Evolutionary conservation across 2,329 filamentous ascomycete species (phyloP).

Genomic region (Arthrobotrys pseudoclavata): DNA sequence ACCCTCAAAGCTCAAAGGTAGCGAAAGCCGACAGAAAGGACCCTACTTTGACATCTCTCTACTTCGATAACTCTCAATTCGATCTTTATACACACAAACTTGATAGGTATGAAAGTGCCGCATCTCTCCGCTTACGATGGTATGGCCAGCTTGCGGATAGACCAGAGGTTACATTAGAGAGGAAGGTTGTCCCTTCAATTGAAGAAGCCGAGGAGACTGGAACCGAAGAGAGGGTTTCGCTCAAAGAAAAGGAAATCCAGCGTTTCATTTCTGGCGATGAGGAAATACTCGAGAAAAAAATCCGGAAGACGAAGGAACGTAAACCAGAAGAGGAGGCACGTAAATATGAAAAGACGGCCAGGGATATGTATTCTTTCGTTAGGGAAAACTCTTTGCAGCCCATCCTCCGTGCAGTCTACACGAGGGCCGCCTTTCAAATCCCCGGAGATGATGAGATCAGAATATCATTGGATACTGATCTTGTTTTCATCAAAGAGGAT

Average conservation of each 20-base stretch:
- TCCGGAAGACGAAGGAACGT: slow-evolving; percentile 85
- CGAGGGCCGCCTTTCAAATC: slow-evolving; percentile 94
- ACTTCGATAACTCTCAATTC: slow-evolving; percentile 92
- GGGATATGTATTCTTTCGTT: slow-evolving; percentile 84
- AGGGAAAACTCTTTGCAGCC: slow-evolving; percentile 83
- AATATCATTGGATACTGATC: slow-evolving; percentile 90
- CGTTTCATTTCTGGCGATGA: slow-evolving; percentile 82
- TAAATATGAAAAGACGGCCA: slow-evolving; percentile 78
- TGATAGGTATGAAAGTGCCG: slow-evolving; percentile 78
- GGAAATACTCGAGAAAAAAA: slow-evolving; percentile 91
- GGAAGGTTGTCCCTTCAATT: slow-evolving; percentile 77
- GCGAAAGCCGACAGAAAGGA: slow-evolving; percentile 82
- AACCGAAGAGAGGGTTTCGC: slow-evolving; percentile 70
- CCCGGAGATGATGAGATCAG: slow-evolving; percentile 90
- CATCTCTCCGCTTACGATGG: slow-evolving; percentile 90
- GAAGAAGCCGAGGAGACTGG: slow-evolving; percentile 74
- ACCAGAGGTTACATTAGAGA: slow-evolving; percentile 86
- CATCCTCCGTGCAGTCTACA: slow-evolving; percentile 90
- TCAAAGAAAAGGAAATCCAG: slow-evolving; percentile 95
- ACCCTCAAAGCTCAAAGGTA: slow-evolving; percentile 85
- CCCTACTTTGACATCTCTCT: slow-evolving; percentile 92
- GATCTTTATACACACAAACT: slow-evolving; percentile 89
- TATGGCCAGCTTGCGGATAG: slow-evolving; percentile 84
- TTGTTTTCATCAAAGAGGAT: slow-evolving; percentile 86
- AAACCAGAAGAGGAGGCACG: slow-evolving; percentile 78